Evolutionary conservation across 805 yeast species (phyloP), one percentile per base, ranked within the genome.

Genomic region (Kazachstania taianensis): DNA sequence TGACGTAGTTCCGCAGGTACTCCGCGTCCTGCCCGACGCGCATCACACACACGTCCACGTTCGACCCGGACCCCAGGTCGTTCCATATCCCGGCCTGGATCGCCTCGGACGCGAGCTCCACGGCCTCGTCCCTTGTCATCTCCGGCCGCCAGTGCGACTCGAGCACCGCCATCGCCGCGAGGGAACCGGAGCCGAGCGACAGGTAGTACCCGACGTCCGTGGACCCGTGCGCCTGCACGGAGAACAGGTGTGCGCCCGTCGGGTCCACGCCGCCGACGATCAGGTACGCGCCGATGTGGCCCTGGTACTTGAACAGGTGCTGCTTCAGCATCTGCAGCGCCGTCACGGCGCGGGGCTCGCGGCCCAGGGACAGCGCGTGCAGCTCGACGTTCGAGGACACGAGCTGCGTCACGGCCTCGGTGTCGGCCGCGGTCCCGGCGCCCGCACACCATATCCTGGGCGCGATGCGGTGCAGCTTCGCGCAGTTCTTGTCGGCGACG

Each of bases 351-450:
- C 98, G 70, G 30, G 98, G 97, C 49, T 78, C 75, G 48, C 97
- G 76, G 41, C 77, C 77, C 23, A 89, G 78, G 50, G 81, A 77
- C 62, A 86, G 67, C 7, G 94, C 69, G 61, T 89, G 98, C 42
- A 92, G 67, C 62, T 92, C 98, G 45, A 92, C 66, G 58, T 89
- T 87, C 26, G 95, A 83, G 25, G 85, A 75, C 48, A 86, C 86
- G 54, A 92, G 69, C 60, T 86, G 95, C 5, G 98, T 92, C 9
- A 92, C 97, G 77, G 86, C 85, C 60, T 92, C 97, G 9, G 96
- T 92, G 59, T 92, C 98, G 6, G 98, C 97, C 20, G 98, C 98
- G n/a, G 98, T 92, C 61, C 98, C 98, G 3, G 98, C 98, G 53
- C 98, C 98, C 35, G 98, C 98, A 76, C 98, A 89, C 96, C 96